Conservation (phyloP, 1,284 basidiomycete genomes). For the Gymnopus androsaceus region DNA sequence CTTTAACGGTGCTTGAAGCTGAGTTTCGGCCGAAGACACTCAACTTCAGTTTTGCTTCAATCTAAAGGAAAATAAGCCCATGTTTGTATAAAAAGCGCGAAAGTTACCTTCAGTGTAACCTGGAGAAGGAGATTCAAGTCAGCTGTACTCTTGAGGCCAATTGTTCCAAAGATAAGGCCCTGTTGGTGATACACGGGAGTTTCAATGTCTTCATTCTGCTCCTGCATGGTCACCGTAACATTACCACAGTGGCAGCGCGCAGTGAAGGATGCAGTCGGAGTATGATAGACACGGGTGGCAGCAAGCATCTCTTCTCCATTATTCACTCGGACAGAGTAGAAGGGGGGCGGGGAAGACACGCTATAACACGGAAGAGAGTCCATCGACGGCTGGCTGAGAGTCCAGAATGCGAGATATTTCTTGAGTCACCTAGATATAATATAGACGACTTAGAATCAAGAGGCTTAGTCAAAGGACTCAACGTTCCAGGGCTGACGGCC, state of each 20-base stretch:
- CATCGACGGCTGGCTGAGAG: not conserved
- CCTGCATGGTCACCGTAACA: conserved; percentile 8
- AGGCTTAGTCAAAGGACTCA: too few species aligned
- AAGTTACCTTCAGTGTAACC: conserved; percentile 8
- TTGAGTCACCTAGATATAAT: too few species aligned
- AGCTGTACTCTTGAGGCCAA: conserved; percentile 3
- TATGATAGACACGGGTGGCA: conserved; percentile 2
- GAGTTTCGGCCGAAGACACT: conserved; percentile 5
- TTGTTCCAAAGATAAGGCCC: conserved; percentile 9
- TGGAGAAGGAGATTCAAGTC: conserved; percentile 3
- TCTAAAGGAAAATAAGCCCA: not conserved
- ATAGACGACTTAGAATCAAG: too few species aligned
- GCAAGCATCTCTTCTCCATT: conserved; percentile 9
- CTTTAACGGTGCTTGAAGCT: not conserved
- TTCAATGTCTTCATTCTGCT: conserved; percentile 9
- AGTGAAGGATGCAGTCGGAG: conserved; percentile 6
- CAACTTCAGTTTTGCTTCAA: conserved; percentile 11
- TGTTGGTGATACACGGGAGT: conserved; percentile 7
- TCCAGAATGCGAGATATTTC: too few species aligned
- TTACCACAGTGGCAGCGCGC: conserved; percentile 1
- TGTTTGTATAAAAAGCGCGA: not conserved
- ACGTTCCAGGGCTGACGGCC: too few species aligned
- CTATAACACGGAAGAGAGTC: conserved; percentile 5
- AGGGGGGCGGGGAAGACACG: conserved; percentile 9
- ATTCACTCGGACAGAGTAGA: not conserved